These are phyloP conservation scores for Skeletonema menzelii DNA, from an alignment of 108 stramenopile species.

Conservation along the genomic window DNA sequence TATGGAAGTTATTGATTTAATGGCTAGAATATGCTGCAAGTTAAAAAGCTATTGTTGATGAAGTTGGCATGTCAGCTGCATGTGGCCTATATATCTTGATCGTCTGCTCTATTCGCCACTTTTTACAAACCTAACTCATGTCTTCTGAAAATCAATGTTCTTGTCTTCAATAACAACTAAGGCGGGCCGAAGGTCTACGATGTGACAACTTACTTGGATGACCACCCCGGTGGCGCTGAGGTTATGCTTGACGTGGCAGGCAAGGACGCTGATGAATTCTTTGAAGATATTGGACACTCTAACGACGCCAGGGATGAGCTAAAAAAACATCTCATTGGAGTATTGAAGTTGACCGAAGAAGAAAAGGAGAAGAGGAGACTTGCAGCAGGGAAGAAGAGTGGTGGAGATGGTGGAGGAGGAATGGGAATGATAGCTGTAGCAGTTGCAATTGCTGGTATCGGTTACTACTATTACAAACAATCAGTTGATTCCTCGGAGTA, in stretches of 20 bases:
- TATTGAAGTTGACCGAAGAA: slow-evolving; percentile 68
- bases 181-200: slow-evolving; percentile 97
- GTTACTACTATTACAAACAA: slow-evolving; percentile 29
- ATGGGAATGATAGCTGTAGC: slow-evolving; percentile 24
- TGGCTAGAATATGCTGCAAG: not conserved
- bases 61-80: not conserved
- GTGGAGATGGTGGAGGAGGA: slow-evolving; percentile 30
- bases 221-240: slow-evolving; percentile 97
- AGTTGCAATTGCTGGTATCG: slow-evolving; percentile 28
- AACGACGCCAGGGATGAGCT: slow-evolving; percentile 89
- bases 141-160: not conserved
- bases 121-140: not conserved
- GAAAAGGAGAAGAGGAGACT: slow-evolving; percentile 70
- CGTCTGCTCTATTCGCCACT: not conserved
- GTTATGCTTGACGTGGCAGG: slow-evolving; percentile 93
- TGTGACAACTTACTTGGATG: slow-evolving; percentile 94
- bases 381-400: slow-evolving; percentile 53
- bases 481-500: not conserved
- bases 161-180: slow-evolving; percentile 17
- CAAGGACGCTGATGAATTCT: slow-evolving; percentile 94
- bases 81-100: no score
- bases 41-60: not conserved
- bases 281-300: slow-evolving; percentile 98
- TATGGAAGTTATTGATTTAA: not conserved
- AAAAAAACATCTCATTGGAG: slow-evolving; percentile 78